Base-by-base conservation (phyloP, 352 stramenopile genomes). In the Phytophthora hybrid region DNA sequence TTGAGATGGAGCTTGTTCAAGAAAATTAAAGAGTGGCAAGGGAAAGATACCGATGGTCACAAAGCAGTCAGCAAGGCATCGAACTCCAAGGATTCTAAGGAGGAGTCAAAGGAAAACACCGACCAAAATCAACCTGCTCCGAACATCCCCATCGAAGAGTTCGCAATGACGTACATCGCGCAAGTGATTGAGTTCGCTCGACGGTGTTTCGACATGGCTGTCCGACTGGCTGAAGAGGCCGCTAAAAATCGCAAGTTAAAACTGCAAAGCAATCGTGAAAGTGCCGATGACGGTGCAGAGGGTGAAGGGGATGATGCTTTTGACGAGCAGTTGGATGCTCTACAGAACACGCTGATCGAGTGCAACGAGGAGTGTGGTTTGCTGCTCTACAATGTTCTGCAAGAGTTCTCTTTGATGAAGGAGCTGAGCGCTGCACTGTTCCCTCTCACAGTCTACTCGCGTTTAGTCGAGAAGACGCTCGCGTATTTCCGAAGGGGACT, bases 331-430 rank as follows among this genome's bases (percentile, higher is more conserved):
- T 46, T 85, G 13, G 67, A 83, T 7, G 69, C 80, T 10, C 18
- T 87, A 13, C 70, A 73, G 9, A 76, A 60, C 39, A 83, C 65
- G 16, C 64, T 85, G 10, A 74, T 93, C 5, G 86, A 92, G 64
- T 89, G 85, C 60, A 82, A 86, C 53, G 89, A 96, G 78, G 87
- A 96, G 56, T 81, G 81, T n/a, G 87, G 87, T 0, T 54, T 94
- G 37, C 32, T 96, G 37, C 44, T 94, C n/a, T 96, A 88, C 74
- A 92, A 86, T 29, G 66, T 93, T 4, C 53, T 94, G 5, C 85
- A 93, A 68, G 88, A 93, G 73, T 76, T 91, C 18, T 81, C 83
- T 0, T 47, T 83, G 47, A 67, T 92, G 61, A 86, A 84, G 26
- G 79, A 85, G 46, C 55, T 58, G 23, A 78, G 68, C 5, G 41